Conservation (phyloP, 2,329 filamentous ascomycete genomes). For the Stromatinia cepivora region DNA sequence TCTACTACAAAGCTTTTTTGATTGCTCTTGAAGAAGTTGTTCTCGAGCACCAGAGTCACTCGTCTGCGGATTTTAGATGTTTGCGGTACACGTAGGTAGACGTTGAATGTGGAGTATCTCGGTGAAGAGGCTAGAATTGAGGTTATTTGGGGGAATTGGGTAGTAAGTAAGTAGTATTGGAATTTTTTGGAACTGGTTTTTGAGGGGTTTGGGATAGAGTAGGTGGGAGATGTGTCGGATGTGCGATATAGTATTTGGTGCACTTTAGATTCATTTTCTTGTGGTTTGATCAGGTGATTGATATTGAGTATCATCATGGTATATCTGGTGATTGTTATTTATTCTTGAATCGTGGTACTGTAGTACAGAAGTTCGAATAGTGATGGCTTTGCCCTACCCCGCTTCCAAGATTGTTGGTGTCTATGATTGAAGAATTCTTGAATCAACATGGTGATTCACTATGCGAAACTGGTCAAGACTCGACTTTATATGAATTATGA, state of each 20-base stretch:
- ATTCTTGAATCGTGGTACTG: neutral
- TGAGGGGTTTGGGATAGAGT: too few relatives aligned
- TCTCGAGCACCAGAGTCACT: too few relatives aligned
- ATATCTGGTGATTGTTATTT: too few relatives aligned
- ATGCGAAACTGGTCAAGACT: too few relatives aligned
- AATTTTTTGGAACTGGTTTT: neutral
- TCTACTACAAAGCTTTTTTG: too few relatives aligned
- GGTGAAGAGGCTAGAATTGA: too few relatives aligned
- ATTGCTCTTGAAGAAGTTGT: too few relatives aligned
- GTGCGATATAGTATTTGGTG: neutral
- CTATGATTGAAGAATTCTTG: neutral
- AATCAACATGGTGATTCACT: neutral
- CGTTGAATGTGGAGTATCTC: too few relatives aligned
- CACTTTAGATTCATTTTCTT: neutral
- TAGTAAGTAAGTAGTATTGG: too few relatives aligned
- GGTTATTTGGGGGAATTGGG: neutral
- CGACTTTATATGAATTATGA: neutral
- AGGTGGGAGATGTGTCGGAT: neutral
- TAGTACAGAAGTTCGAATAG: neutral
- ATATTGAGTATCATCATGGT: neutral
- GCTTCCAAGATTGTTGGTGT: neutral
- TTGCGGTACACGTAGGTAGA: neutral
- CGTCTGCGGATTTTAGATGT: too few relatives aligned
- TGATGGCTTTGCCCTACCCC: neutral
- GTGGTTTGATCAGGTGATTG: too few relatives aligned